Evolutionary conservation across 2,329 filamentous ascomycete genomes (phyloP), one percentile per base, ranked within the genome.

Genomic region (Salinomyces thailandicus): DNA sequence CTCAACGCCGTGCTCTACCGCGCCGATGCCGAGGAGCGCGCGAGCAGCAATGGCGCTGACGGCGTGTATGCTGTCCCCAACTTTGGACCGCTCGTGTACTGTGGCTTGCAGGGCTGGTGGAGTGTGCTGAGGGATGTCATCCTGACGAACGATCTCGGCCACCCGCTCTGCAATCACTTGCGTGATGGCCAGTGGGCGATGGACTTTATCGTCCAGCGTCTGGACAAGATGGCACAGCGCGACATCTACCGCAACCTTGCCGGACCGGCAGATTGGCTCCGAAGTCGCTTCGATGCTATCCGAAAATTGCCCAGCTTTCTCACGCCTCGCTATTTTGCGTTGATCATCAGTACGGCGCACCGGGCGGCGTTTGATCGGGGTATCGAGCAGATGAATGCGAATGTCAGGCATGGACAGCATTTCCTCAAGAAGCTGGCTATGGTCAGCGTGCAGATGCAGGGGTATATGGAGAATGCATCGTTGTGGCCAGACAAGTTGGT

Each of bases 91-190:
- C 72, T 95, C 28, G 84, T 95, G 2, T 98, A 96, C 59, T 89
- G 89, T 42, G 91, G 91, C 42, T 71, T 98, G n/a, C 91, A 98
- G 59, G 93, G 93, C 24, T 98, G 91, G 89, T 94, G 89, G 86
- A 95, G 86, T 57, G 68, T 94, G 1, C 66, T 98, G 28, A 80
- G 85, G 50, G 71, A 82, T 39, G 81, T 98, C 43, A 83, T 96
- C 49, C 74, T 72, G 34, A 78, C 91, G 45, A 98, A 98, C 58
- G 78, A 96, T 55, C 73, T 98, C 6, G 91, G 84, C 1, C 91
- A 98, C 56, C 84, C 91, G 0, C 71, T 98, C 8, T 96, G 89
- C 60, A 81, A 95, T 53, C 89, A 98, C 54, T 73, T 98, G 4
- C 79, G 91, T 34, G 75, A 93, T 46, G 91, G 91, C 0, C 77